phyloP scores from a whole-genome alignment of 1,139 yeast genomes.

The Taiozyma onychis region DNA sequence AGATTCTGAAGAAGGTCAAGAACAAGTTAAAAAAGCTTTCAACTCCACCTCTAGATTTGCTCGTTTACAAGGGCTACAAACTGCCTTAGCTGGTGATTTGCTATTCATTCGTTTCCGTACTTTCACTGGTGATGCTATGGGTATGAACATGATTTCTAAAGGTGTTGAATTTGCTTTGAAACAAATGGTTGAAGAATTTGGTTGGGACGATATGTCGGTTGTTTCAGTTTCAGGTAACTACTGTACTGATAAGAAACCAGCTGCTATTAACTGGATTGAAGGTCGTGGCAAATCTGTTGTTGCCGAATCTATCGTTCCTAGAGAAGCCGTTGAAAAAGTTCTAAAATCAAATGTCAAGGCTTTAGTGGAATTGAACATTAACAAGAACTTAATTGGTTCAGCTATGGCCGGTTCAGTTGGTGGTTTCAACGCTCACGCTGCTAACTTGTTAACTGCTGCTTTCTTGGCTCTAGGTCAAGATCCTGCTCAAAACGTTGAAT shows the following conservation, averaged over 20 bases:
- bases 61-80: constrained; percentile 80
- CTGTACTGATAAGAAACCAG: constrained; percentile 96
- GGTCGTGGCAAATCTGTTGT: constrained; percentile 98
- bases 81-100: constrained; percentile 93
- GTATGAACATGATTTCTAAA: constrained; percentile 99
- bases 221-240: constrained; percentile 95
- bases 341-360: constrained; percentile 91
- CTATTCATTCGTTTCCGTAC: constrained; percentile 90
- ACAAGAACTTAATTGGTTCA: constrained; percentile 89
- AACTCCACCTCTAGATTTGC: constrained; percentile 98
- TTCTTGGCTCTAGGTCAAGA: constrained; percentile 96
- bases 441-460: constrained; percentile 91
- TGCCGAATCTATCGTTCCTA: constrained; percentile 93
- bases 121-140: constrained; percentile 99
- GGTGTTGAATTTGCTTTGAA: constrained; percentile 89
- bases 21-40: constrained; percentile 77
- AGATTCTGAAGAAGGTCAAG: constrained; percentile 92
- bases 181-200: constrained; percentile 82
- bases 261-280: constrained; percentile 98
- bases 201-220: constrained; percentile 90
- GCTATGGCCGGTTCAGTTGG: constrained; percentile 99
- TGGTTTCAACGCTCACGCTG: constrained; percentile 98
- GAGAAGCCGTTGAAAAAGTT: constrained; percentile 70
- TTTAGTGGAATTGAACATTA: constrained; percentile 79
- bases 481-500: constrained; percentile 97